Evolutionary conservation across 352 stramenopile species (phyloP).

Genomic region (Globisporangium paroecandrum): DNA sequence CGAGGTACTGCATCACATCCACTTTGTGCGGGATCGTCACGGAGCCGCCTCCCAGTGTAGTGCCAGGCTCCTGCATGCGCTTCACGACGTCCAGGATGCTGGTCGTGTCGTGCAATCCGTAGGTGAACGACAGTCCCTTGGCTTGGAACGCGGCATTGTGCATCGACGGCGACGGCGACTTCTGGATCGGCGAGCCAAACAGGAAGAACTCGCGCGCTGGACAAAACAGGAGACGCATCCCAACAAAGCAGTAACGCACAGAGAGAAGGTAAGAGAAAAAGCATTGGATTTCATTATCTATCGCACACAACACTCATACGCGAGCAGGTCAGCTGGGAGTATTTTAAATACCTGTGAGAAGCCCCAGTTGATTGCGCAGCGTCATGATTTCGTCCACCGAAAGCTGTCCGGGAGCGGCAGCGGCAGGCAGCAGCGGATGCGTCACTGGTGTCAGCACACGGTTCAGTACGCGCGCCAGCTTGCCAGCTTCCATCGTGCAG

Average conservation of each 20-base stretch:
- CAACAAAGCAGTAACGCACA: slow-evolving; percentile 11
- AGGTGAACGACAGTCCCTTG: slow-evolving; percentile 87
- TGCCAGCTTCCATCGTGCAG: slow-evolving; percentile 90
- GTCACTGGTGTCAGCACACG: slow-evolving; percentile 95
- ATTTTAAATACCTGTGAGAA: slow-evolving; percentile 75
- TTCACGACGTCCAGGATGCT: slow-evolving; percentile 39
- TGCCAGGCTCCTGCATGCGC: slow-evolving; percentile 32
- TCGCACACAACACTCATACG: slow-evolving; percentile 10
- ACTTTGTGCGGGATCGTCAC: slow-evolving; percentile 99
- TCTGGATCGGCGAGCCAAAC: slow-evolving; percentile 94
- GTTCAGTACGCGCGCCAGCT: slow-evolving; percentile 94
- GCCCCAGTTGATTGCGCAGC: slow-evolving; percentile 72
- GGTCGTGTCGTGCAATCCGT: slow-evolving; percentile 81
- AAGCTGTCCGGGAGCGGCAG: slow-evolving; percentile 95
- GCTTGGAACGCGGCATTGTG: slow-evolving; percentile 94
- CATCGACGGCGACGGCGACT: slow-evolving; percentile 96
- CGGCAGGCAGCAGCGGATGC: slow-evolving; percentile 89
- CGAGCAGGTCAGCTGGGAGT: slow-evolving; percentile 13
- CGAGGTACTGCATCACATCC: slow-evolving; percentile 91
- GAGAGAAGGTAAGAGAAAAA: slow-evolving; percentile 14
- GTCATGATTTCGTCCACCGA: slow-evolving; percentile 93
- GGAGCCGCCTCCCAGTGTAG: slow-evolving; percentile 91
- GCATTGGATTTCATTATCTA: slow-evolving; percentile 12
- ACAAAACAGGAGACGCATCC: slow-evolving; percentile 7
- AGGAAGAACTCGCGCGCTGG: slow-evolving; percentile 89